Percentiles rank a stretch among this genome's conserved stretches.
Conservation (phyloP, 371 early-diverging fungal species). For the Actinomortierella wolfii region DNA sequence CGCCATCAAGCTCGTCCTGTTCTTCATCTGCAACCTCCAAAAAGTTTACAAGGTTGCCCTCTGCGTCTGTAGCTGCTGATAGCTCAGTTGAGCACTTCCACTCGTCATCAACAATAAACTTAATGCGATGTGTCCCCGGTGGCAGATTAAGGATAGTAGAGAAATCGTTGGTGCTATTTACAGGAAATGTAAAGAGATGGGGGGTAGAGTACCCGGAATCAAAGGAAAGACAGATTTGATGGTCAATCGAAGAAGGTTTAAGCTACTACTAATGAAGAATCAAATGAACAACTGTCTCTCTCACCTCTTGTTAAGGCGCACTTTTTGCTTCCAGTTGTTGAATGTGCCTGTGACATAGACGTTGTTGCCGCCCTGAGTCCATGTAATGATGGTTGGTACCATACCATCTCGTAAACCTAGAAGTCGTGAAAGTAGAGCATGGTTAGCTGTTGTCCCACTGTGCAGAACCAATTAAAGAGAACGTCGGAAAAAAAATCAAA, state of each 20-base stretch:
- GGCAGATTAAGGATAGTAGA: constrained; percentile 86
- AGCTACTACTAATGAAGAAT: constrained; percentile 47
- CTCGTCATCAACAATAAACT: constrained; percentile 97
- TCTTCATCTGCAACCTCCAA: constrained; percentile 77
- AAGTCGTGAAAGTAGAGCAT: no score
- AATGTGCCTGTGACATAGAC: constrained; percentile 98
- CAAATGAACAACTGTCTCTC: no score
- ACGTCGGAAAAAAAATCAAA: no score
- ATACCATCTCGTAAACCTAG: constrained; percentile 30
- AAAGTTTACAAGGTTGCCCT: constrained; percentile 96
- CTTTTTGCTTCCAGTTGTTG: constrained; percentile 96
- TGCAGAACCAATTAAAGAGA: no score
- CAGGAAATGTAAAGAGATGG: not conserved
- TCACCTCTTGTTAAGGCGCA: constrained; percentile 81
- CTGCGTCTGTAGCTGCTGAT: constrained; percentile 89
- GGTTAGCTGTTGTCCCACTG: no score
- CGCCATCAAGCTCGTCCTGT: constrained; percentile 41
- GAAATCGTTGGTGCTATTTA: constrained; percentile 70
- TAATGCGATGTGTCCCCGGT: constrained; percentile 92
- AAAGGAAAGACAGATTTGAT: not conserved
- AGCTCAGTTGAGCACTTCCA: constrained; percentile 95
- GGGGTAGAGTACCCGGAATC: not conserved
- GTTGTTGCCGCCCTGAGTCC: constrained; percentile 86
- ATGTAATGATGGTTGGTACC: constrained; percentile 85
- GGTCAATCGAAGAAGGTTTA: no score